phyloP scores from a whole-genome alignment of 805 yeast genomes.

The Lipomyces starkeyi region DNA sequence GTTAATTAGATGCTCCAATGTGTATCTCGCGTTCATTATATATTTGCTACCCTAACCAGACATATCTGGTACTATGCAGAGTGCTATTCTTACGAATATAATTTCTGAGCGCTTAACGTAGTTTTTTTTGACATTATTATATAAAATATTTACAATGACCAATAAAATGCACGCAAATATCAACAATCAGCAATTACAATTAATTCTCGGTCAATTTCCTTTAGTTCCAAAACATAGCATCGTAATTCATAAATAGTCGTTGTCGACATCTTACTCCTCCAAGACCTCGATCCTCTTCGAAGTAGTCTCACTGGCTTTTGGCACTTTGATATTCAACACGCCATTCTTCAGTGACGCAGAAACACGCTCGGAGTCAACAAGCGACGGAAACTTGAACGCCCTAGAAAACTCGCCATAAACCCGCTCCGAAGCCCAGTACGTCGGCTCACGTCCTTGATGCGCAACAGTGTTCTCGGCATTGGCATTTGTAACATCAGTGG shows the following conservation, averaged over 20 bases:
- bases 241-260: background rate
- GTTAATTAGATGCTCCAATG: too few relatives aligned
- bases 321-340: constrained; percentile 23
- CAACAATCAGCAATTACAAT: too few relatives aligned
- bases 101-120: too few relatives aligned
- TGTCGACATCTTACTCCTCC: background rate
- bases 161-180: too few relatives aligned
- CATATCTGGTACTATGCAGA: too few relatives aligned
- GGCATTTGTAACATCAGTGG: background rate
- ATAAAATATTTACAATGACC: too few relatives aligned
- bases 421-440: constrained; percentile 32
- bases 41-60: too few relatives aligned
- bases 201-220: background rate
- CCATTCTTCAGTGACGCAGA: constrained; percentile 32
- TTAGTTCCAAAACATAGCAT: background rate
- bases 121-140: too few relatives aligned
- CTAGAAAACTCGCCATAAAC: constrained; percentile 29
- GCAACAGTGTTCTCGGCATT: background rate
- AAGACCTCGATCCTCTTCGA: constrained; percentile 12
- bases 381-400: constrained; percentile 28
- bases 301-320: constrained; percentile 17
- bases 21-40: too few relatives aligned
- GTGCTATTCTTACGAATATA: too few relatives aligned
- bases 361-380: constrained; percentile 25
- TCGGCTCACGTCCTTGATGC: background rate